phyloP scores from a whole-genome alignment of 106 monocot species.

The Iris macrosiphon region DNA sequence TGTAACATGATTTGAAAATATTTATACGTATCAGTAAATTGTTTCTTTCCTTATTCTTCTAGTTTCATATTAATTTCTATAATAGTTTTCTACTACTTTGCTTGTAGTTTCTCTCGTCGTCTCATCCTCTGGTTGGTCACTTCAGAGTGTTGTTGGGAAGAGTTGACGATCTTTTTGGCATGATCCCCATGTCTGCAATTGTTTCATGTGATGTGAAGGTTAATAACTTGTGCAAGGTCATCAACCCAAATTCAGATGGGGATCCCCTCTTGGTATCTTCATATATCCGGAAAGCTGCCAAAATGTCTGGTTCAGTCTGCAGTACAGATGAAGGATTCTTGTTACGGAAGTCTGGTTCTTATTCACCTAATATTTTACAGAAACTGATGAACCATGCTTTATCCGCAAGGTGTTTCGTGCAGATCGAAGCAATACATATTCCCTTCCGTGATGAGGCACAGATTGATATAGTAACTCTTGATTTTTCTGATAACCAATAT shows the following conservation, averaged over 20 bases:
- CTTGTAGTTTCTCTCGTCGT: slow-evolving; percentile 59
- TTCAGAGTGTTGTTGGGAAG: slow-evolving; percentile 53
- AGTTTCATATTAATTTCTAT: slow-evolving; percentile 4
- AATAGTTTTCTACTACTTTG: slow-evolving; percentile 11
- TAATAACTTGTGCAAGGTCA: slow-evolving; percentile 60
- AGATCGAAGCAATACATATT: slow-evolving; percentile 45
- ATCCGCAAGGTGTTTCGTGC: slow-evolving; percentile 2
- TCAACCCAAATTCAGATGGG: slow-evolving; percentile 56
- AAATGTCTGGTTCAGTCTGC: slow-evolving; percentile 28
- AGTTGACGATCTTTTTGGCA: slow-evolving; percentile 31
- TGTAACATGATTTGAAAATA: neutral
- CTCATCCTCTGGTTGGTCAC: slow-evolving; percentile 77
- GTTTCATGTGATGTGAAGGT: slow-evolving; percentile 63
- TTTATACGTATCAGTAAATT: neutral
- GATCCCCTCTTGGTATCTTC: slow-evolving; percentile 51
- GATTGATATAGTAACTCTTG: slow-evolving; percentile 33
- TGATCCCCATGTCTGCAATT: slow-evolving; percentile 64
- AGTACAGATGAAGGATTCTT: slow-evolving; percentile 32
- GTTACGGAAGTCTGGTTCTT: slow-evolving; percentile 38
- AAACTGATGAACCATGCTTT: slow-evolving; percentile 17
- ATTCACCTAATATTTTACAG: slow-evolving; percentile 30
- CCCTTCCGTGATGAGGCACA: slow-evolving; percentile 40
- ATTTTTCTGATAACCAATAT: slow-evolving; percentile 39
- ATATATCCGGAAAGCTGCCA: slow-evolving; percentile 58
- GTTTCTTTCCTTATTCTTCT: neutral